Evolutionary conservation across 2,329 filamentous ascomycete genomes (phyloP), one percentile per base, ranked within the genome.

Genomic region (Penicillium sp.): DNA sequence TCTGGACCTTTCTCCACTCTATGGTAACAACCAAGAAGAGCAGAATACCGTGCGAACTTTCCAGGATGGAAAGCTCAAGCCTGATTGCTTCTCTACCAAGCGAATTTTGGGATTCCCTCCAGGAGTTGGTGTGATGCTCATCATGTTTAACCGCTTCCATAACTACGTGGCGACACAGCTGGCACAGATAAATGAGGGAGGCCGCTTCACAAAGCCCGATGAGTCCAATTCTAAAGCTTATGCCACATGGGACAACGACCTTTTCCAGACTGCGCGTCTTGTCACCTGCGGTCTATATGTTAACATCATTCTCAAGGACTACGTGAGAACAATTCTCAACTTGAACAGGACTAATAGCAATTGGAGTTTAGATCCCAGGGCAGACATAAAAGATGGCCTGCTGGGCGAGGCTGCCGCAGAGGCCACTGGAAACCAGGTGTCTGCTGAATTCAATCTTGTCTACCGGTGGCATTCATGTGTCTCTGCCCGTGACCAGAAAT

Each of bases 1-100:
- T 59, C 81, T 92, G 21, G 89, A 92, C 65, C 77, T 92, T 1
- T 81, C 86, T 0, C 89, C 89, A 0, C 75, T 92, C 3, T 92
- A 92, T 60, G 89, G 89, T 3, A 87, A 83, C 47, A 85, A 83
- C 39, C 79, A 84, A 63, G 74, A 78, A 23, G 84, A 89, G 58
- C 87, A 90, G 64, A 75, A 86, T 44, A 70, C 77, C 58, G 83
- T 90, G 65, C 80, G 87, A 21, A 86, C 85, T 1, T 81, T 83
- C 70, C 79, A 82, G 44, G 82, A 86, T 55, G 88, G 88, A n/a
- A 85, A 83, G 62, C 75, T 91, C 55, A 89, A 90, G 71, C 84
- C 86, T 0, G 88, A 91, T 64, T 87, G 83, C 56, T 90, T 90
- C 67, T 82, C 84, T 1, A 85, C 89, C 63, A 81, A 82, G 52